A percentile compares a stretch with the other conserved stretches of the same genome.
phyloP scores from a whole-genome alignment of 306 rosid species.

The Sicyos edulis region DNA sequence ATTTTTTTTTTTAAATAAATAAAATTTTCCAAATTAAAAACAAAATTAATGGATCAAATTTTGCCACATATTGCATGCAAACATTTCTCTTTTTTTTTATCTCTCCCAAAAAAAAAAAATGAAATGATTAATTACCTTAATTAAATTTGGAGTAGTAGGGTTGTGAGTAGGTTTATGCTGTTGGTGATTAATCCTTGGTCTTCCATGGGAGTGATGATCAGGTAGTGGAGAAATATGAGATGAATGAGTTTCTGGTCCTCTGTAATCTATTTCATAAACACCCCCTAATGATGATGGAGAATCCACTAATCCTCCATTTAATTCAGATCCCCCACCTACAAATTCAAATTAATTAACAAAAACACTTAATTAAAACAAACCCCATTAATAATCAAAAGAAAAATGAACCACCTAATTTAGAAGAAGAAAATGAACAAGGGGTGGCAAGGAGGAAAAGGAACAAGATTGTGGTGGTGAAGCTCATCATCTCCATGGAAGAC shows the following conservation, averaged over 20 bases:
- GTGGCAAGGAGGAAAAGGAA: constrained; percentile 42
- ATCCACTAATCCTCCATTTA: constrained; percentile 18
- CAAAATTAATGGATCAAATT: too few species aligned
- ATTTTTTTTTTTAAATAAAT: too few species aligned
- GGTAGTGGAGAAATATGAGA: constrained; percentile 58
- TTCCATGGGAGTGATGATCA: constrained; percentile 34
- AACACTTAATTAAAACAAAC: too few species aligned
- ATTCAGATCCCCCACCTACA: constrained; percentile 40
- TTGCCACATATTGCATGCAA: too few species aligned
- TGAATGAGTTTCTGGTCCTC: constrained; percentile 93
- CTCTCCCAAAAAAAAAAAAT: too few species aligned
- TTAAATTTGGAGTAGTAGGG: background rate
- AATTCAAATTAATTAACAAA: too few species aligned
- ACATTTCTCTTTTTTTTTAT: too few species aligned
- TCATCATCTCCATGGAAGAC: constrained; percentile 43
- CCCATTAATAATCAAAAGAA: background rate
- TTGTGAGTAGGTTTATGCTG: background rate
- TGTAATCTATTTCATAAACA: constrained; percentile 80
- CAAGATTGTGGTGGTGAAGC: constrained; percentile 34
- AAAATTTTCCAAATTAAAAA: too few species aligned
- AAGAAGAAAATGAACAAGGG: constrained; percentile 35
- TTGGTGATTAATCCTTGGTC: constrained; percentile 26
- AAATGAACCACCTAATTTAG: constrained; percentile 7
- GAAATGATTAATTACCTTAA: background rate
- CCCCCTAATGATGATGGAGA: constrained; percentile 9